Evolutionary conservation across 768 basidiomycete species (phyloP).

Genomic region (Mycena sanguinolenta): DNA sequence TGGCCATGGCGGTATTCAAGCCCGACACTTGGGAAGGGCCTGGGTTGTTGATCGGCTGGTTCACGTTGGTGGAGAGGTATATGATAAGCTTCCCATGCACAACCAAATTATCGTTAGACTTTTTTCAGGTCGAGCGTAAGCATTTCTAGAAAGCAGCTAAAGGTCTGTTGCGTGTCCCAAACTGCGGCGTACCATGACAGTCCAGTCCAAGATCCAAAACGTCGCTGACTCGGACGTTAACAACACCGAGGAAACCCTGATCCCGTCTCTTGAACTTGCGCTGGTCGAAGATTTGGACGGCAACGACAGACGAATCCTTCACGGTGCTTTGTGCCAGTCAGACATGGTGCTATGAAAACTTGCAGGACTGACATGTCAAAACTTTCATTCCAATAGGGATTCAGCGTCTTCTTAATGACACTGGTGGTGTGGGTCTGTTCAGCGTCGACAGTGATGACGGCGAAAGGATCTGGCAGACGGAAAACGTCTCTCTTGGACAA

Average conservation of each 20-base stretch:
- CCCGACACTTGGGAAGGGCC: conserved; percentile 80
- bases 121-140: conserved; percentile 96
- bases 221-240: conserved; percentile 93
- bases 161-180: neutral
- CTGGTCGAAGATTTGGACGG: conserved; percentile 99
- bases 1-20: conserved; percentile 68
- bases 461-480: conserved; percentile 96
- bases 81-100: conserved; percentile 98
- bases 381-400: conserved; percentile 98
- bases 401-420: conserved; percentile 95
- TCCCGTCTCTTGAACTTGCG: conserved; percentile 99
- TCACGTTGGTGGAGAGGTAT: conserved; percentile 93
- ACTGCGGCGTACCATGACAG: conserved; percentile 83
- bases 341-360: neutral
- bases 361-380: conserved; percentile 87
- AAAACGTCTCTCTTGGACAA: conserved; percentile 96
- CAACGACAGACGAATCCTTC: conserved; percentile 97
- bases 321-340: conserved; percentile 72
- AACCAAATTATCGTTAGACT: conserved; percentile 98
- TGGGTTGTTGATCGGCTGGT: conserved; percentile 86
- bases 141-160: conserved; percentile 75
- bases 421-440: conserved; percentile 98
- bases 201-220: conserved; percentile 92
- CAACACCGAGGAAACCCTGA: conserved; percentile 98
- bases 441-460: conserved; percentile 97